Percentiles rank a stretch among this genome's conserved stretches.
These are phyloP conservation scores for Scenedesmus sp. DNA, from an alignment of 163 green algal species.

Conservation along the genomic window DNA sequence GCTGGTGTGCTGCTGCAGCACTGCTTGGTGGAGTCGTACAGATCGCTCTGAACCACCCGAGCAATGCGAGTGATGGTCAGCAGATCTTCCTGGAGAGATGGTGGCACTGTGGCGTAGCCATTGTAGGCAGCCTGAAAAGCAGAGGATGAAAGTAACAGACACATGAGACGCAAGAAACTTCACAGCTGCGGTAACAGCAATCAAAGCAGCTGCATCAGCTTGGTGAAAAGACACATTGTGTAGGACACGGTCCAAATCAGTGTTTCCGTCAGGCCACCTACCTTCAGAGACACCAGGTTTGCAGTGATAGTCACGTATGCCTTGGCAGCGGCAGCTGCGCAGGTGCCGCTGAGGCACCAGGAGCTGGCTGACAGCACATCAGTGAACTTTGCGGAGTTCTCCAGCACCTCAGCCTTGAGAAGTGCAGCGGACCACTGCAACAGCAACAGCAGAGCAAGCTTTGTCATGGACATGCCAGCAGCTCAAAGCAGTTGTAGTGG, in stretches of 20 bases:
- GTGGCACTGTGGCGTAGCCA: neutral
- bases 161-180: neutral
- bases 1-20: constrained; percentile 11
- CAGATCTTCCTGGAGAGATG: neutral
- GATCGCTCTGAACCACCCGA: constrained; percentile 15
- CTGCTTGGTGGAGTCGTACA: neutral
- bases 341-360: neutral
- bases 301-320: neutral
- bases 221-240: too few relatives aligned
- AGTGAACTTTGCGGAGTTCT: neutral
- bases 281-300: neutral
- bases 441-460: neutral
- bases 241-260: neutral
- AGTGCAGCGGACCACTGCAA: neutral
- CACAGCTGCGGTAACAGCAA: too few relatives aligned
- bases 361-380: neutral
- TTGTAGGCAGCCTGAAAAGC: neutral
- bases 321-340: neutral
- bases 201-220: too few relatives aligned
- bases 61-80: constrained; percentile 1
- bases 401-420: neutral
- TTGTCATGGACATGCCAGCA: neutral
- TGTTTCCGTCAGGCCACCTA: neutral
- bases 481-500: too few relatives aligned
- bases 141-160: neutral